phyloP scores from a whole-genome alignment of 305 asterid genomes.

The Fraxinus baroniana region DNA sequence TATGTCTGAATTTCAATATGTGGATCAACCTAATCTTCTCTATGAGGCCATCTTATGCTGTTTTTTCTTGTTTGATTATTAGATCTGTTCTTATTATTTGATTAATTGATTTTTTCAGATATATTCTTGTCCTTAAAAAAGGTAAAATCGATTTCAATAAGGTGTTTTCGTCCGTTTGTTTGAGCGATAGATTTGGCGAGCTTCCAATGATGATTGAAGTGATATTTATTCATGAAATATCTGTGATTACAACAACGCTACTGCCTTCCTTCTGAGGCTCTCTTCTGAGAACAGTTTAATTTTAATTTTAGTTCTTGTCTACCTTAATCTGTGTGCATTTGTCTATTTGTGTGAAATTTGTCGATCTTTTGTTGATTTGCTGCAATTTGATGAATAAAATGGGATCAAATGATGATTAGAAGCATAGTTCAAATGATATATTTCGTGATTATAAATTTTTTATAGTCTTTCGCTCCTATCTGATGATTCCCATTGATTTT shows the following conservation, averaged over 20 bases:
- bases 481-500: slow-evolving; percentile 42
- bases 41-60: slow-evolving; percentile 41
- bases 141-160: not conserved
- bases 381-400: not conserved
- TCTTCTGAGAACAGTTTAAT: not conserved
- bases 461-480: slow-evolving; percentile 93
- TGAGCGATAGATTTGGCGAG: not conserved
- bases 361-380: not conserved
- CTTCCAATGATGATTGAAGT: slow-evolving; percentile 35
- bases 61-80: not conserved
- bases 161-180: too few species aligned
- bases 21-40: slow-evolving; percentile 66
- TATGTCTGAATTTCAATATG: slow-evolving; percentile 56
- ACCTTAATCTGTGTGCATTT: not conserved
- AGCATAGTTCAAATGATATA: slow-evolving; percentile 82
- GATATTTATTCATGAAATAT: slow-evolving; percentile 26
- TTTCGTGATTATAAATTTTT: slow-evolving; percentile 42
- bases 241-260: slow-evolving; percentile 43
- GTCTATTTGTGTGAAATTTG: not conserved
- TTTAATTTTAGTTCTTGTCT: too few species aligned
- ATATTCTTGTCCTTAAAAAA: not conserved
- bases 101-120: not conserved
- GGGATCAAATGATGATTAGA: slow-evolving; percentile 57
- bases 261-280: slow-evolving; percentile 75
- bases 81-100: not conserved